Evolutionary conservation across 179 eudicot species (phyloP), one percentile per base, ranked within the genome.

Genomic region (Pouteria campechiana): DNA sequence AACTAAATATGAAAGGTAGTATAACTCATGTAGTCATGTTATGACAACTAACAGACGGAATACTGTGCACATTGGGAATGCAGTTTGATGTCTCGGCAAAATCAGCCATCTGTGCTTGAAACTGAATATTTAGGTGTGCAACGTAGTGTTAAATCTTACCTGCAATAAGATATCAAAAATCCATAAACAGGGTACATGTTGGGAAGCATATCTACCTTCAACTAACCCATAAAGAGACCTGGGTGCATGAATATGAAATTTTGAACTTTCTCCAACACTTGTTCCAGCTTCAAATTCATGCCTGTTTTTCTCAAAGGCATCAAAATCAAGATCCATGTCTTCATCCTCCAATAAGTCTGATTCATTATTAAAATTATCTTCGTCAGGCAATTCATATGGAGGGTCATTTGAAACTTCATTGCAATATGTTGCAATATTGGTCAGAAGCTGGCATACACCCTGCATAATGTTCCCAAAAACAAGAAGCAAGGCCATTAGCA

Each of bases 391-490:
- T 47, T 76, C 81, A 56, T 69, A 72, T 11, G 76, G 61, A 27
- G 62, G 48, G 43, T 69, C 55, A 42, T 51, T 64, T 32, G 75
- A 44, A 58, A 68, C 61, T 55, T 81, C 82, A 61, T 77, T 75
- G 43, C 78, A 73, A 54, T 90, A 86, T 32, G 70, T 64, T 53
- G 68, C 84, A 43, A 86, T 54, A 63, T 69, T 69, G 48, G 87
- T 72, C 41, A 90, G 68, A 52, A 90, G 77, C 70, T 82, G 96
- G 56, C 94, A 90, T 2, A 75, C 70, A 41, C 79, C 89, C 97
- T 89, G 81, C 63, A 74, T 33, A 7, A 41, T 39, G n/a, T n/a
- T n/a, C n/a, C n/a, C n/a, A n/a, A n/a, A n/a, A n/a, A n/a, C n/a
- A n/a, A n/a, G n/a, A n/a, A n/a, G n/a, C n/a, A n/a, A n/a, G n/a